Percentiles rank a stretch among this genome's conserved stretches.
phyloP scores from a whole-genome alignment of 371 early-diverging fungal species.

The Choanephora cucurbitarum region DNA sequence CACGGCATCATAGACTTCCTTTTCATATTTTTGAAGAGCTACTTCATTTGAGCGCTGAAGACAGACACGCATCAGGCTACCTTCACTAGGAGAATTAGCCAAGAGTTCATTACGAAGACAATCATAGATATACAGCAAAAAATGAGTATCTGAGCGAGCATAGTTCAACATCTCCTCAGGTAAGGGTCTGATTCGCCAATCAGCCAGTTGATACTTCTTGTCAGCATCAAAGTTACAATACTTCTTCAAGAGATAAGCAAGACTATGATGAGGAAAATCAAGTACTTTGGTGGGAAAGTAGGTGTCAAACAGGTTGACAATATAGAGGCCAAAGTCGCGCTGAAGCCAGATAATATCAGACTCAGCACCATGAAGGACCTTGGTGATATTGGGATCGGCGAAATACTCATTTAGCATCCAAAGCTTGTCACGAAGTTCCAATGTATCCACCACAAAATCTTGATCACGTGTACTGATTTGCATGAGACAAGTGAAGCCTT shows the following conservation, averaged over 20 bases:
- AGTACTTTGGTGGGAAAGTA: slow-evolving; percentile 89
- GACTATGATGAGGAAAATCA: slow-evolving; percentile 70
- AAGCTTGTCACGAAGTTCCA: slow-evolving; percentile 79
- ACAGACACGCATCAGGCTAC: slow-evolving; percentile 66
- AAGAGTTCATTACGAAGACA: slow-evolving; percentile 84
- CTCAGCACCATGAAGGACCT: slow-evolving; percentile 97
- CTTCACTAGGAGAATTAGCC: slow-evolving; percentile 54
- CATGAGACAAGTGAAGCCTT: slow-evolving; percentile 94
- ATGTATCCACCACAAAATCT: slow-evolving; percentile 92
- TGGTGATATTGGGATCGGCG: slow-evolving; percentile 86
- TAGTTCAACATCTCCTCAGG: slow-evolving; percentile 91
- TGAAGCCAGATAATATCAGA: slow-evolving; percentile 97
- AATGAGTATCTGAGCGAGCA: slow-evolving; percentile 96
- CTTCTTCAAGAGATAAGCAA: slow-evolving; percentile 79
- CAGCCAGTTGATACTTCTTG: slow-evolving; percentile 94
- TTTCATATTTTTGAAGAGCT: slow-evolving; percentile 67
- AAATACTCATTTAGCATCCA: slow-evolving; percentile 81
- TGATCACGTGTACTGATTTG: slow-evolving; percentile 89
- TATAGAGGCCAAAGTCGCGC: slow-evolving; percentile 93
- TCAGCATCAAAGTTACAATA: slow-evolving; percentile 86
- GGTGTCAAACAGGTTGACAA: slow-evolving; percentile 96
- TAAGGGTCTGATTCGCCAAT: slow-evolving; percentile 96
- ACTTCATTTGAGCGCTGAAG: slow-evolving; percentile 75
- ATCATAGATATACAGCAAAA: slow-evolving; percentile 92
- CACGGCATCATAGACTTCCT: slow-evolving; percentile 80